Conservation (phyloP, 371 early-diverging fungal species). For the Gilbertella persicaria region DNA sequence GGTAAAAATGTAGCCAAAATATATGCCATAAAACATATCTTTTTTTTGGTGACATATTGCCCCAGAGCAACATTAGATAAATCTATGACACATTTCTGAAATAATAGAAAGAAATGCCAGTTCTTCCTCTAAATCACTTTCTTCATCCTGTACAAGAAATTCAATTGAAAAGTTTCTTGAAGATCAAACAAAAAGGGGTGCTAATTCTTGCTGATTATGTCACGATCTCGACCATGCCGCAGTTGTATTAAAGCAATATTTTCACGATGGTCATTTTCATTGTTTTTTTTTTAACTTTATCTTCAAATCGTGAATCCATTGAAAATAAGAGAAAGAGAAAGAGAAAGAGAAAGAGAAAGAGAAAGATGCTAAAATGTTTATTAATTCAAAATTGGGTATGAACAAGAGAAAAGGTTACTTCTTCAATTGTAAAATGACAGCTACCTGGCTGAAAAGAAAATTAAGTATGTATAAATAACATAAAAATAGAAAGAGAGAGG, state of each 20-base stretch:
- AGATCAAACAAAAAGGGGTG: background rate
- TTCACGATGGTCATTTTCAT: background rate
- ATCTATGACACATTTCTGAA: background rate
- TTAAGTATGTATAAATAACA: background rate
- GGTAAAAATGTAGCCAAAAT: background rate
- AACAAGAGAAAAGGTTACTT: background rate
- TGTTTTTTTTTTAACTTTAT: background rate
- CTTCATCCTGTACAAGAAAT: background rate
- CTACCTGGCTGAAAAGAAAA: conserved; percentile 16
- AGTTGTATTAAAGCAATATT: background rate
- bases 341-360: background rate
- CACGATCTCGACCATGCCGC: background rate
- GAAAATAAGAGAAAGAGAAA: background rate
- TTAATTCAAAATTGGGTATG: background rate
- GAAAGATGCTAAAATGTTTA: background rate
- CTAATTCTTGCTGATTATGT: background rate
- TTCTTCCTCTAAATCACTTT: background rate
- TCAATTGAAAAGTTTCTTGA: background rate
- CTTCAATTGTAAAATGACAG: background rate
- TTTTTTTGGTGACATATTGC: background rate
- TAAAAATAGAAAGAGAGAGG: background rate
- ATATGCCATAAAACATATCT: background rate
- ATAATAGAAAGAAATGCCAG: background rate
- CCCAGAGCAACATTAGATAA: background rate
- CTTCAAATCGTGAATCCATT: background rate